These are phyloP conservation scores for Chlorella sp. DNA, from an alignment of 139 green algal species.

Conservation along the genomic window DNA sequence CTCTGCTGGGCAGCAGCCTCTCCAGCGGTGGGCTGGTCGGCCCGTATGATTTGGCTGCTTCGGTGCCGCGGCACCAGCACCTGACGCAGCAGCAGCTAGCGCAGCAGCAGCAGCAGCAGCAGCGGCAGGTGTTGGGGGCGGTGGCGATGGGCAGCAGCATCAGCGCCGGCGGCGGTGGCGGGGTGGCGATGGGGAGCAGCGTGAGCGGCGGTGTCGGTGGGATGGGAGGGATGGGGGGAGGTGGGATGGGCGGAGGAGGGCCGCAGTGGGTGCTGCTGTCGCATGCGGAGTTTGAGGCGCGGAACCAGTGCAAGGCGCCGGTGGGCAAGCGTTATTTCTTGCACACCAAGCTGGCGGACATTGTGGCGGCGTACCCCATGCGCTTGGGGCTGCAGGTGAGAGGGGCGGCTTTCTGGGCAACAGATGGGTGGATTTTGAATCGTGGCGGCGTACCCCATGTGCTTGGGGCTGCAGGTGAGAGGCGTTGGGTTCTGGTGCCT, in stretches of 20 bases:
- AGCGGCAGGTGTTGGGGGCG: too few species aligned
- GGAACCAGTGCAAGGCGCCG: slow-evolving; percentile 38
- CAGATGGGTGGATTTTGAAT: too few species aligned
- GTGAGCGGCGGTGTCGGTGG: too few species aligned
- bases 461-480: slow-evolving; percentile 21
- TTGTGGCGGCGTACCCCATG: slow-evolving; percentile 71
- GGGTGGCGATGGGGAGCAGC: too few species aligned
- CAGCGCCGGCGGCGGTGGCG: too few species aligned
- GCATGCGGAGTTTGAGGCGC: slow-evolving; percentile 58
- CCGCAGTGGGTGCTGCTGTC: neutral
- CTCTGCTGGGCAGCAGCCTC: neutral
- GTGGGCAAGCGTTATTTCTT: slow-evolving; percentile 89
- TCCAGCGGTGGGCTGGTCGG: neutral
- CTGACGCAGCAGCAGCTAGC: neutral
- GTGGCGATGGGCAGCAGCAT: neutral
- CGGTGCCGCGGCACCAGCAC: slow-evolving; percentile 1
- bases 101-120: neutral
- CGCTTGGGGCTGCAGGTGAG: slow-evolving; percentile 22
- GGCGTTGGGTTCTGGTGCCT: too few species aligned
- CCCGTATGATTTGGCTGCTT: neutral
- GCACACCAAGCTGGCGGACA: slow-evolving; percentile 69
- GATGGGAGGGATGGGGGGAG: too few species aligned
- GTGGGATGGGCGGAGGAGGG: too few species aligned
- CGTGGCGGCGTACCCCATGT: slow-evolving; percentile 63
- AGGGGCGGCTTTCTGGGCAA: neutral